A percentile compares a stretch with the other conserved stretches of the same genome.
Evolutionary conservation across 2,329 filamentous ascomycete species (phyloP).

Genomic region (Trichoderma sp.): DNA sequence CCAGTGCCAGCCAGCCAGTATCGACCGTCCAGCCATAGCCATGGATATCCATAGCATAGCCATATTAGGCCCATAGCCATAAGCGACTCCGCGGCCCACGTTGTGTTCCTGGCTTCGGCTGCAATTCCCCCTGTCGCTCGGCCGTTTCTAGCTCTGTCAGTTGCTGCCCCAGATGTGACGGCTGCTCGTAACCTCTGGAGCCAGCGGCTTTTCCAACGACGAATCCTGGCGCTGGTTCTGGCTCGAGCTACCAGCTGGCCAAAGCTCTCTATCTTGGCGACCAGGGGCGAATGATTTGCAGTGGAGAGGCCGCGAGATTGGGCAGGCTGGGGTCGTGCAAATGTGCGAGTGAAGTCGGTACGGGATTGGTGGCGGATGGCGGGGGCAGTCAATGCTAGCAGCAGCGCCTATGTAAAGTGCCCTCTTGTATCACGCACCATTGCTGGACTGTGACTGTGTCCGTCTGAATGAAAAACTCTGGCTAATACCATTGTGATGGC

Average conservation of each 20-base stretch:
- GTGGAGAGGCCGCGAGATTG: slow-evolving; percentile 24
- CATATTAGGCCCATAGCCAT: background rate
- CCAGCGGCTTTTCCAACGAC: background rate
- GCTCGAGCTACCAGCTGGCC: background rate
- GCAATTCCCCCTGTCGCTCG: background rate
- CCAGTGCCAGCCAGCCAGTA: background rate
- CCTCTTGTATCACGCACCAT: background rate
- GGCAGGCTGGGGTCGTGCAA: background rate
- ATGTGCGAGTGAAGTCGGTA: background rate
- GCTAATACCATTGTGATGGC: background rate
- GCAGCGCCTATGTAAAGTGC: background rate
- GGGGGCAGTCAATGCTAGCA: background rate
- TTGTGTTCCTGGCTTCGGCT: slow-evolving; percentile 22
- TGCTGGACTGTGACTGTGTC: background rate
- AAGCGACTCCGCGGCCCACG: slow-evolving; percentile 10
- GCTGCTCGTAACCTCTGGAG: background rate
- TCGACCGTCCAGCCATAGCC: background rate
- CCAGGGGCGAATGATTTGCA: background rate
- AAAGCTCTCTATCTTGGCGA: background rate
- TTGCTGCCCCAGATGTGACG: background rate
- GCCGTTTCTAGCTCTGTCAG: background rate
- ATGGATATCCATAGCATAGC: background rate
- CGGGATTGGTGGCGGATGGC: background rate
- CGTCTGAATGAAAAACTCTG: background rate
- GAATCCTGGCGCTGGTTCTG: background rate